These are phyloP conservation scores for Pseudogymnoascus sp. DNA, from an alignment of 2,329 filamentous ascomycete genomes.

Conservation along the genomic window DNA sequence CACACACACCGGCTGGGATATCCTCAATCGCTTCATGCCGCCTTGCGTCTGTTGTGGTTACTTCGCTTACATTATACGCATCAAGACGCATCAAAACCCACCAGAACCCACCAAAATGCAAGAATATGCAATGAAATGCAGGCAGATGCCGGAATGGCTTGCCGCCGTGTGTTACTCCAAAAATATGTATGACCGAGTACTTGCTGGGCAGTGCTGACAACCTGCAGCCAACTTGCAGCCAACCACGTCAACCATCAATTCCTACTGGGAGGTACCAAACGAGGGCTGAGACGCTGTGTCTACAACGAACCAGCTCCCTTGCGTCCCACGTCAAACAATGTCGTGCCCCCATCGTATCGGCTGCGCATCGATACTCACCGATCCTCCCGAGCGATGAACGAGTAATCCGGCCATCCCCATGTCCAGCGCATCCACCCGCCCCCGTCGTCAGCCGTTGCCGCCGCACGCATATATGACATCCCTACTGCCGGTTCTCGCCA, in stretches of 20 bases:
- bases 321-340: conserved; percentile 7
- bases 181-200: not conserved
- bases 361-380: not conserved
- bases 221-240: not conserved
- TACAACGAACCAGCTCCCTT: not conserved
- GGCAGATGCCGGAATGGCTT: not conserved
- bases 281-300: not conserved
- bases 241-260: not conserved
- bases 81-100: too few species aligned
- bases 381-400: not conserved
- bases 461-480: conserved; percentile 2
- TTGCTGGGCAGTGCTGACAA: not conserved
- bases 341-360: not conserved
- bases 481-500: not conserved
- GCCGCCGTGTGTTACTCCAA: not conserved
- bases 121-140: not conserved
- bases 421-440: not conserved
- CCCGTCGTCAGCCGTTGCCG: not conserved
- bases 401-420: not conserved
- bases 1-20: not conserved
- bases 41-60: not conserved
- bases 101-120: not conserved
- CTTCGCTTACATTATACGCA: not conserved
- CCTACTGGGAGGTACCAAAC: not conserved
- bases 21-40: not conserved